Conservation (phyloP, 495 filamentous ascomycete genomes). For the Xylaria palmicola region DNA sequence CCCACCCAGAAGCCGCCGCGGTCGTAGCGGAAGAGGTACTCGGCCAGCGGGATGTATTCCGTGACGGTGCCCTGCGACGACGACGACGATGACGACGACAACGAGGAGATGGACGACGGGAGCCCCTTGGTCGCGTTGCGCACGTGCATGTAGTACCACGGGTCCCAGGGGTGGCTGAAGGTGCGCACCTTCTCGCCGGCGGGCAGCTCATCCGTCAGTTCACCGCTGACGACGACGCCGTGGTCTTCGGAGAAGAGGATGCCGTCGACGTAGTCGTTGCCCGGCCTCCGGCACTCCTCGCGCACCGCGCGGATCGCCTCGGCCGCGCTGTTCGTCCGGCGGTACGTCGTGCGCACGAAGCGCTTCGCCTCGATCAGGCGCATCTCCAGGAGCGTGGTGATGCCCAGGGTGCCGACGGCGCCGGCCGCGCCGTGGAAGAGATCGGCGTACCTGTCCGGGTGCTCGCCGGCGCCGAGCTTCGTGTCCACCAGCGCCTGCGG, state of each 20-base stretch:
- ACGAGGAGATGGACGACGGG: constrained; percentile 16
- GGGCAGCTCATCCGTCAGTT: constrained; percentile 44
- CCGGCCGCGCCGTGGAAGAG: constrained; percentile 57
- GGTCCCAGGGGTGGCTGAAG: constrained; percentile 49
- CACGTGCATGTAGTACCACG: constrained; percentile 56
- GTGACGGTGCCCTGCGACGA: constrained; percentile 17
- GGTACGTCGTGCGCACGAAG: constrained; percentile 58
- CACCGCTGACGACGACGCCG: constrained; percentile 54
- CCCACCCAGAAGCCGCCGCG: constrained; percentile 62
- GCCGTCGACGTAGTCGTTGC: constrained; percentile 47
- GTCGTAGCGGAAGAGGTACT: constrained; percentile 61
- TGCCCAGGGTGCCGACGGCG: constrained; percentile 56
- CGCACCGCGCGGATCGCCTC: constrained; percentile 40
- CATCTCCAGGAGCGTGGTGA: constrained; percentile 56
- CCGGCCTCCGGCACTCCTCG: constrained; percentile 28
- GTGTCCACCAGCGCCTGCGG: constrained; percentile 15
- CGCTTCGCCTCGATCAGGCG: constrained; percentile 50
- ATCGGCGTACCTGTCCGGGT: constrained; percentile 39
- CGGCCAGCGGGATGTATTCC: constrained; percentile 51
- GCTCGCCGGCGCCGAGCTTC: constrained; percentile 27
- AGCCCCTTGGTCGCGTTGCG: constrained; percentile 29
- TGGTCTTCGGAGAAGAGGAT: constrained; percentile 50
- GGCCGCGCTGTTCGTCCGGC: constrained; percentile 41
- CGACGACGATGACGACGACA: constrained; percentile 8
- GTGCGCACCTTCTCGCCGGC: constrained; percentile 31